Base-by-base conservation (phyloP, 108 stramenopile genomes). In the Aurantiochytrium sp. region DNA sequence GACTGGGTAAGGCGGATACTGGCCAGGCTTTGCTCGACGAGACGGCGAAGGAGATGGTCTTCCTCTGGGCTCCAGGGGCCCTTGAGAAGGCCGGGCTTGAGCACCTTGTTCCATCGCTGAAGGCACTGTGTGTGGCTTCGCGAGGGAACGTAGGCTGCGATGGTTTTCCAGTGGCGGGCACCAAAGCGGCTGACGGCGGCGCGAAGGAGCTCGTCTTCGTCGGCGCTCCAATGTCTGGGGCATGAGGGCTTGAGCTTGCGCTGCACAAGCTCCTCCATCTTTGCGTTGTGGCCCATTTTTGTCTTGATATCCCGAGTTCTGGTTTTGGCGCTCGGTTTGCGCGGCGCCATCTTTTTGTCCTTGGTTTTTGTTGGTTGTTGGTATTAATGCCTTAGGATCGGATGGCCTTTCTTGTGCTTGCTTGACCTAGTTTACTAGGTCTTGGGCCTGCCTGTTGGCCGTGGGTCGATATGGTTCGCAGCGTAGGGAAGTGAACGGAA, bases 51-150 rank as follows among this genome's bases (percentile, higher is more conserved):
- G 14, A 94, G 72, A 45, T 59, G 90, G 60, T 94, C 94, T 57
- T 94, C 94, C 58, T 92, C 90, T 58, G 92, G 91, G 25, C 92
- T 93, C 94, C 94, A 94, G 25, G 92, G 92, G 18, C 92, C 92
- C 87, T 92, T 92, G 88, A 88, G 60, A 49, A 94, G 89, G 4
- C 94, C 94, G 42, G 94, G 94, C 35, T 90, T 91, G 29, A 94
- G 89, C 42, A 94, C 94, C 72, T 94, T 94, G 44, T 93, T 90
- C 94, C 94, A 94, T 6, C 94, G 92, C 58, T 94, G 94, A 18
- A 94, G 91, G 91, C 94, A 94, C 89, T 94, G 94, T 0, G 91
- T 91, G 76, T 93, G 92, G 12, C 92, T 93, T 35, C 93, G 90
- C 59, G 76, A 83, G 21, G 88, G 89, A 18, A 83, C 76, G 51